Percentiles rank a stretch among this genome's conserved stretches.
Conservation (phyloP, 345 rosid genomes). For the Rubroshorea leprosula region DNA sequence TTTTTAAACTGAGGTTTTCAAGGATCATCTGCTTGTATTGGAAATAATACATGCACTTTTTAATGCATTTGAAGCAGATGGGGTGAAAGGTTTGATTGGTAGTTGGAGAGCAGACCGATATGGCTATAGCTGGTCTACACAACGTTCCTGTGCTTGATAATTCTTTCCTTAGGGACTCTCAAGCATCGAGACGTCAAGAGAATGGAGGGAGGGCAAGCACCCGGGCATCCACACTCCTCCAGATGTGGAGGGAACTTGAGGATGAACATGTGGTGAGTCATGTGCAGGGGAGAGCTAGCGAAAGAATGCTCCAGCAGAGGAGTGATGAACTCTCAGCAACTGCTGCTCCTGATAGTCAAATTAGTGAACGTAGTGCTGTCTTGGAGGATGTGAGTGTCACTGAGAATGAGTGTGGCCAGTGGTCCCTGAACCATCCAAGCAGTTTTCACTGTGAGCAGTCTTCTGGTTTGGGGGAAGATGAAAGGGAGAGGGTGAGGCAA, state of each 20-base stretch:
- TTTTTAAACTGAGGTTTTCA: conserved; percentile 22
- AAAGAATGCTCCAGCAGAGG: conserved; percentile 40
- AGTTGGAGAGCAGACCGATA: conserved; percentile 19
- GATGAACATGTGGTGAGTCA: conserved; percentile 74
- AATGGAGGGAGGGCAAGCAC: conserved; percentile 55
- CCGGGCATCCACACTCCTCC: conserved; percentile 69
- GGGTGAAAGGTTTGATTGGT: conserved; percentile 25
- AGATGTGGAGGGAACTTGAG: conserved; percentile 90
- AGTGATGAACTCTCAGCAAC: conserved; percentile 32
- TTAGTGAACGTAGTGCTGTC: conserved; percentile 31
- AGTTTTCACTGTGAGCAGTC: conserved; percentile 32
- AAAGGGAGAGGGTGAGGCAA: conserved; percentile 85
- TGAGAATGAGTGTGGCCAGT: conserved; percentile 51
- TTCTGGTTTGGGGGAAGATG: conserved; percentile 65
- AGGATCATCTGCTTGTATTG: conserved; percentile 31
- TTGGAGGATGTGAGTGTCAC: conserved; percentile 37
- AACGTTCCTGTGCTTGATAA: conserved; percentile 68
- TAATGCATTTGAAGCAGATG: conserved; percentile 35
- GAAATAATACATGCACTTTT: conserved; percentile 24
- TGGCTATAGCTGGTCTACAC: conserved; percentile 89
- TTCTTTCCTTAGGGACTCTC: conserved; percentile 65
- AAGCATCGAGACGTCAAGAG: conserved; percentile 39
- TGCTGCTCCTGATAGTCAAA: conserved; percentile 34
- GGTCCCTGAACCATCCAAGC: conserved; percentile 43
- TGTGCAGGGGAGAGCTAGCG: conserved; percentile 45